A percentile compares a stretch with the other conserved stretches of the same genome.
Evolutionary conservation across 2,329 filamentous ascomycete genomes (phyloP).

Genomic region (Xylariaceae sp.): DNA sequence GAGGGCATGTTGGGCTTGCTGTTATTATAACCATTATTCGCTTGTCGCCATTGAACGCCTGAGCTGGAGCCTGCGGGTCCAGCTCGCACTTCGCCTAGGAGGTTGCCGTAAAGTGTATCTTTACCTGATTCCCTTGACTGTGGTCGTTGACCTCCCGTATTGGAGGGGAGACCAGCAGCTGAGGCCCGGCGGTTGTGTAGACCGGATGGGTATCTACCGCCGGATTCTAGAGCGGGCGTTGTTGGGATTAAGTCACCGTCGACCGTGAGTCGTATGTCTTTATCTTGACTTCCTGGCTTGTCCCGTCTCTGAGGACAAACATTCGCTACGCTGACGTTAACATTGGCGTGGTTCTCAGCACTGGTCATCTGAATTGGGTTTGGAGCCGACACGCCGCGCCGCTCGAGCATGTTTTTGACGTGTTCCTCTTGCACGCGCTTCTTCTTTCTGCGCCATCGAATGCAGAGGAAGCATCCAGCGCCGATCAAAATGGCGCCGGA

Average conservation of each 20-base stretch:
- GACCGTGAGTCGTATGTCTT: slow-evolving; percentile 9
- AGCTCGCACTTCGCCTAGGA: slow-evolving; percentile 17
- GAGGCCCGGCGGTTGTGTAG: slow-evolving; percentile 12
- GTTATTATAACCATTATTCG: not conserved
- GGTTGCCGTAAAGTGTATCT: slow-evolving; percentile 15
- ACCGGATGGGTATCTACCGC: slow-evolving; percentile 8
- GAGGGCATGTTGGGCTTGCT: not conserved
- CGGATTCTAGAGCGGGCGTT: slow-evolving; percentile 25
- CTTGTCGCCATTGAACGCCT: slow-evolving; percentile 7
- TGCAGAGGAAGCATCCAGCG: slow-evolving; percentile 20
- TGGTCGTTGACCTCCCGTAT: not conserved
- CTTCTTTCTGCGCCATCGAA: slow-evolving; percentile 21
- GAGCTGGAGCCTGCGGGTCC: slow-evolving; percentile 12
- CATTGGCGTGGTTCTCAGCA: slow-evolving; percentile 1
- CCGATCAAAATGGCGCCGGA: slow-evolving; percentile 22
- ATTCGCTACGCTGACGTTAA: not conserved
- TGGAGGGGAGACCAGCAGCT: not conserved
- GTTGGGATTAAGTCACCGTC: slow-evolving; percentile 17
- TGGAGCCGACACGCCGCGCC: not conserved
- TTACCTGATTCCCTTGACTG: not conserved
- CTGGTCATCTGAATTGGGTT: not conserved
- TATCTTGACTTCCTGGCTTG: not conserved
- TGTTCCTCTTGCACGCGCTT: slow-evolving; percentile 15
- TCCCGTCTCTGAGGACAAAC: not conserved
- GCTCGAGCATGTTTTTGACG: slow-evolving; percentile 10